These are phyloP conservation scores for Ogataea thermomethanolica DNA, from an alignment of 805 yeast species.

Conservation along the genomic window DNA sequence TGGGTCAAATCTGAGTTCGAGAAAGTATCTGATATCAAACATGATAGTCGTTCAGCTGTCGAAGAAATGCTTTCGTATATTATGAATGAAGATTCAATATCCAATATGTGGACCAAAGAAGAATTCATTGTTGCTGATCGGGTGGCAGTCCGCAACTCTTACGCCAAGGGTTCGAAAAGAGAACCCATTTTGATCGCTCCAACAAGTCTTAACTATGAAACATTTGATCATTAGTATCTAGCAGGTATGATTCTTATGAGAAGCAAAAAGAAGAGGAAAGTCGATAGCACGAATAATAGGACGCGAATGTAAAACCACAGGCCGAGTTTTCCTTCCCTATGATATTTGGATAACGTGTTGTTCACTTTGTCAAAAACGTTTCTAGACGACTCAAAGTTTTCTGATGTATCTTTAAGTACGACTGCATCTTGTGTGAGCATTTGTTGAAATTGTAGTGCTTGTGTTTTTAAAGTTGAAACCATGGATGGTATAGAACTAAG, in stretches of 20 bases:
- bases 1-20: conserved; percentile 21
- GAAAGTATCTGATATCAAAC: background rate
- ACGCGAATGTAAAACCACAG: conserved; percentile 33
- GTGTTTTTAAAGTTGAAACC: conserved; percentile 29
- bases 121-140: conserved; percentile 15
- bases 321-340: conserved; percentile 32
- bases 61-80: background rate
- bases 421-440: conserved; percentile 31
- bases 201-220: conserved; percentile 3
- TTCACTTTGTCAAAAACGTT: conserved; percentile 30
- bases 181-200: conserved; percentile 27
- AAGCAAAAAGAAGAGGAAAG: conserved; percentile 26
- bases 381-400: conserved; percentile 31
- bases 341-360: conserved; percentile 27
- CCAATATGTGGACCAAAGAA: background rate
- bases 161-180: conserved; percentile 26
- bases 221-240: conserved; percentile 27
- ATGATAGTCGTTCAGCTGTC: background rate
- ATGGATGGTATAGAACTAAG: conserved; percentile 31
- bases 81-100: too few relatives aligned
- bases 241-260: conserved; percentile 32
- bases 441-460: conserved; percentile 34
- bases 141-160: conserved; percentile 18
- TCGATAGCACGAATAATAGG: conserved; percentile 19
- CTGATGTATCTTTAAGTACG: conserved; percentile 32